Evolutionary conservation across 306 rosid genomes (phyloP), one percentile per base, ranked within the genome.

Genomic region (Crotalaria pallida): DNA sequence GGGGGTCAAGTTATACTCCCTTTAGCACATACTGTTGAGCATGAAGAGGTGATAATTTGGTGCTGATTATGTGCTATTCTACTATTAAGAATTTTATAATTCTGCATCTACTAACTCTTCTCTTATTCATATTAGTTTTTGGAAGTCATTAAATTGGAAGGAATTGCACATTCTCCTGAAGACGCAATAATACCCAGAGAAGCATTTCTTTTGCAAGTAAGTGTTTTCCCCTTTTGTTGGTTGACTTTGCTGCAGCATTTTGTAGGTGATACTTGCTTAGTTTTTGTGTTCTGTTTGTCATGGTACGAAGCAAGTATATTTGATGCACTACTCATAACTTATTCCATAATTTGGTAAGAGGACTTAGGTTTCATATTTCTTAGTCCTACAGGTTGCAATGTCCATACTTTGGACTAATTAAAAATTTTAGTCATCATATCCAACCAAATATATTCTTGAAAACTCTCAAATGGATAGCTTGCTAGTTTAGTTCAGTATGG

Each of bases 1-100:
- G 97, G 96, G 61, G 88, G 96, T 84, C 98, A 93, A 87, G 96
- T 93, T 61, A 93, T 90, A 77, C 96, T 90, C 56, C 98, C 98
- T 24, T 80, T 93, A 49, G 98, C 98, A 10, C 97, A 93, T 67
- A 88, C 97, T 33, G 83, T 93, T 70, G 98, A 93, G 82, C 97
- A 93, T 67, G 98, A 93, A 80, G 98, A 93, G 94, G 98, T 87
- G 31, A 69, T 64, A 53, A 27, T 58, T 38, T 65, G 50, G 43
- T 62, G 44, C 66, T 50, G 44, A 21, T 18, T 63, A 23, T 52
- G 76, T 3, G n/a, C n/a, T 26, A 26, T 69, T n/a, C 24, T 60
- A 8, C 17, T 6, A 5, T 21, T 8, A 12, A 40, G 33, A 63
- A 23, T 58, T 69, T 48, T 69, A 21, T 16, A 21, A 21, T 68